phyloP scores from a whole-genome alignment of 192 early-diverging fungal species.

The Coemansia sp. region DNA sequence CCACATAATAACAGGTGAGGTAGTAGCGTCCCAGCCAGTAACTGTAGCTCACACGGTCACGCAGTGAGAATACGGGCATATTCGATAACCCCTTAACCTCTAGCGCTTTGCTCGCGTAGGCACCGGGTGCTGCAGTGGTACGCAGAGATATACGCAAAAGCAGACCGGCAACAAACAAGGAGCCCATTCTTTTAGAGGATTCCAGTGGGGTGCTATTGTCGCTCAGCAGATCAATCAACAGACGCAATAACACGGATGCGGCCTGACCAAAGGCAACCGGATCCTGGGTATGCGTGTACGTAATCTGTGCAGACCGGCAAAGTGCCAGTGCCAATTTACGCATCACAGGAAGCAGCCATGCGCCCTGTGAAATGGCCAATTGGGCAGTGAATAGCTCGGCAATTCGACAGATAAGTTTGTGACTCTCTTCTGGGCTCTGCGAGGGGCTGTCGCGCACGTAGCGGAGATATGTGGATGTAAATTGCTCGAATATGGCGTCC shows the following conservation, averaged over 20 bases:
- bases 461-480: conserved; percentile 28
- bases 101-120: conserved; percentile 42
- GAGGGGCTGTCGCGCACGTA: conserved; percentile 28
- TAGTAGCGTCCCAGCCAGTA: conserved; percentile 49
- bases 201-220: conserved; percentile 22
- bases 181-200: conserved; percentile 23
- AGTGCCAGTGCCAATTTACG: conserved; percentile 25
- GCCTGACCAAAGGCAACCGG: conserved; percentile 26
- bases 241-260: conserved; percentile 27
- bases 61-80: conserved; percentile 11
- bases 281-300: conserved; percentile 8
- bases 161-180: conserved; percentile 32
- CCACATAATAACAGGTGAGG: conserved; percentile 38
- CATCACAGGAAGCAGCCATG: conserved; percentile 35
- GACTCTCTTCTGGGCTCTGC: conserved; percentile 3
- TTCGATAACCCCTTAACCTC: conserved; percentile 19
- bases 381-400: conserved; percentile 27
- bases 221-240: conserved; percentile 30
- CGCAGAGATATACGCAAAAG: conserved; percentile 38
- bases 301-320: conserved; percentile 24
- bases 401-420: conserved; percentile 16
- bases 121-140: conserved; percentile 33
- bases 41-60: conserved; percentile 31
- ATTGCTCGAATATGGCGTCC: conserved; percentile 20
- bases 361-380: conserved; percentile 9